Conservation (phyloP, 805 yeast genomes). For the Nakazawaea wickerhamii region DNA sequence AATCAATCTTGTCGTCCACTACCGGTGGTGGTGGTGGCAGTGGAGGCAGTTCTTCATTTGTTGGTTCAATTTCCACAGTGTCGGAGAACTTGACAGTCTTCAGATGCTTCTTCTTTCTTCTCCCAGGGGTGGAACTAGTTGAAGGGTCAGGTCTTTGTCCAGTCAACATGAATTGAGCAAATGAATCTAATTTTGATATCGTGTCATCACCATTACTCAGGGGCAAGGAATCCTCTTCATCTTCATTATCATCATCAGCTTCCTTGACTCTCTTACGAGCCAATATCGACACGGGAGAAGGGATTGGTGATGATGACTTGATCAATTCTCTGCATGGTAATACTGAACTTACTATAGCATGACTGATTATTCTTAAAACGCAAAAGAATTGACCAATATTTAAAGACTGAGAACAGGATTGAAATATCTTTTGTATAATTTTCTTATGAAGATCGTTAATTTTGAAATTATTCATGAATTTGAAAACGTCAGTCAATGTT, state of each 20-base stretch:
- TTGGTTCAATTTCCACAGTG: constrained; percentile 39
- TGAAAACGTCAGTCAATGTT: constrained; percentile 69
- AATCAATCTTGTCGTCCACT: constrained; percentile 35
- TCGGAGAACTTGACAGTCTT: constrained; percentile 74
- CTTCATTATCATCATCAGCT: constrained; percentile 32
- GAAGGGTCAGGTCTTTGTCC: constrained; percentile 55
- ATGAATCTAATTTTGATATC: constrained; percentile 76
- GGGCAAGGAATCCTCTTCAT: constrained; percentile 32
- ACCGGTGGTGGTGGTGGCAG: constrained; percentile 17
- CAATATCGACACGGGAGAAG: constrained; percentile 75
- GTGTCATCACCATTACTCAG: constrained; percentile 19
- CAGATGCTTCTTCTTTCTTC: constrained; percentile 35
- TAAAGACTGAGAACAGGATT: constrained; percentile 47
- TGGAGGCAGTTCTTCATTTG: constrained; percentile 10
- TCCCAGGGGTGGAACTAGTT: constrained; percentile 28
- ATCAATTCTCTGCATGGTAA: constrained; percentile 53
- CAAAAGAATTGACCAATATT: constrained; percentile 93
- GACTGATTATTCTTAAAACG: constrained; percentile 72
- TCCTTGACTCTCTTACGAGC: constrained; percentile 52
- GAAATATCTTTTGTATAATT: constrained; percentile 46
- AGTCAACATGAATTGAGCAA: constrained; percentile 77
- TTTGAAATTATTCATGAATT: constrained; percentile 73
- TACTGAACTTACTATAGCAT: constrained; percentile 45
- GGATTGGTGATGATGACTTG: constrained; percentile 55
- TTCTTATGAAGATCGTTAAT: constrained; percentile 46